phyloP scores from a whole-genome alignment of 2,329 filamentous ascomycete species.

The Trichophyton rubrum region DNA sequence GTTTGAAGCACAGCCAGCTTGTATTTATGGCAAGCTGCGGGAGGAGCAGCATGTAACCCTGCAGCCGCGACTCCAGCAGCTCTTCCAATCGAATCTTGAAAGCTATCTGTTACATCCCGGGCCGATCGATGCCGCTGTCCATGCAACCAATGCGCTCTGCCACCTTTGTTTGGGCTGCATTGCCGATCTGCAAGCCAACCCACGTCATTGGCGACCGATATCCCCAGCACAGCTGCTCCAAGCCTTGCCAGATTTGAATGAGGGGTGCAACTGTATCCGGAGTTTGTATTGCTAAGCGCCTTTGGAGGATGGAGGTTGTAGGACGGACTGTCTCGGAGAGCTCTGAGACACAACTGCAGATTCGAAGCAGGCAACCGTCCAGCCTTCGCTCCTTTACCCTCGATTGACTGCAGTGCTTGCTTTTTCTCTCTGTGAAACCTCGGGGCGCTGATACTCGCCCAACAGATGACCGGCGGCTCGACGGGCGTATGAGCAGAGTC shows the following conservation, averaged over 20 bases:
- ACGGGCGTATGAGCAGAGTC: background rate
- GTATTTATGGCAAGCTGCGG: background rate
- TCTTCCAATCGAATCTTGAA: background rate
- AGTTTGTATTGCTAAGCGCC: background rate
- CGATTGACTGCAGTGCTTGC: background rate
- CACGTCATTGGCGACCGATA: background rate
- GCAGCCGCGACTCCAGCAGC: background rate
- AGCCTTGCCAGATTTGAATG: background rate
- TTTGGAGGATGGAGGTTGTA: background rate
- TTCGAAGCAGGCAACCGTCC: background rate
- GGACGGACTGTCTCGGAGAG: background rate
- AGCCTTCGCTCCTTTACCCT: background rate
- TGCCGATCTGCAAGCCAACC: background rate
- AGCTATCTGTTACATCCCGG: background rate
- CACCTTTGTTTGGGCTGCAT: background rate
- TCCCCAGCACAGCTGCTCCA: background rate
- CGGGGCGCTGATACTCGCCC: background rate
- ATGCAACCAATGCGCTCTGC: background rate
- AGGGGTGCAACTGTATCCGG: background rate
- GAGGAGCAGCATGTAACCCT: background rate
- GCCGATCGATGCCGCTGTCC: background rate
- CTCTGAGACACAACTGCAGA: background rate
- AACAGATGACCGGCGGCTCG: background rate
- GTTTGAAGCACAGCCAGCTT: background rate
- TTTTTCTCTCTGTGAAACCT: constrained; percentile 2